Conservation (phyloP, 257 asterid species). For the Capsicum chinense region DNA sequence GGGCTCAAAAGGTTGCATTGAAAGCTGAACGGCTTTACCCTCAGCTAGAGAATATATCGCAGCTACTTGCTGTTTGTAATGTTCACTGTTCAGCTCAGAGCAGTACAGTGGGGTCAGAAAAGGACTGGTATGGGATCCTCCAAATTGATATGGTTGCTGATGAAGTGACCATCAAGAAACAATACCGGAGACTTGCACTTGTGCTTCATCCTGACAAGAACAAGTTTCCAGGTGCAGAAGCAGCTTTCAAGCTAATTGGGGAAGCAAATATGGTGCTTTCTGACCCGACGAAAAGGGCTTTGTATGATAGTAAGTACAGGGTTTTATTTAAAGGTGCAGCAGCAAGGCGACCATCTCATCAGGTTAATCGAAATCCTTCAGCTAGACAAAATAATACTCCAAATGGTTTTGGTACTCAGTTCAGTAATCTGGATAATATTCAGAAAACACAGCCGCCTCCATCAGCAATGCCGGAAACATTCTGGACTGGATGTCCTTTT, state of each 20-base stretch:
- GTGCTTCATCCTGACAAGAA: conserved; percentile 88
- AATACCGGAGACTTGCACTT: conserved; percentile 78
- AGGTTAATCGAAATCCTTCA: conserved; percentile 41
- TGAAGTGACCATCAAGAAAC: conserved; percentile 64
- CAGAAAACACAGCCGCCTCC: conserved; percentile 45
- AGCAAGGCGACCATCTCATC: conserved; percentile 50
- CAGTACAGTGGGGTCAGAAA: conserved; percentile 56
- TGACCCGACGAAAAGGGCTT: conserved; percentile 57
- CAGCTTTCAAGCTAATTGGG: conserved; percentile 83
- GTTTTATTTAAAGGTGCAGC: conserved; percentile 43
- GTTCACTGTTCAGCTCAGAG: conserved; percentile 74
- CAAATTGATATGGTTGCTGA: conserved; percentile 66
- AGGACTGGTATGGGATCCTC: conserved; percentile 81
- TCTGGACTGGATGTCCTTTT: conserved; percentile 70
- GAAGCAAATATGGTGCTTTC: conserved; percentile 78
- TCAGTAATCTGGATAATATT: conserved; percentile 42
- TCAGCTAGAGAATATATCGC: conserved; percentile 67
- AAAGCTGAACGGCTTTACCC: conserved; percentile 76
- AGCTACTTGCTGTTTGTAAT: conserved; percentile 68
- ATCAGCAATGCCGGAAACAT: conserved; percentile 38
- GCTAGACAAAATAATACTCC: conserved; percentile 42
- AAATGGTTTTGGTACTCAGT: conserved; percentile 43
- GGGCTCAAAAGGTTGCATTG: conserved; percentile 61
- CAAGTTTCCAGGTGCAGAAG: conserved; percentile 88
- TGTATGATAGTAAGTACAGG: conserved; percentile 56